phyloP scores from a whole-genome alignment of 345 rosid genomes.

The Lepidium didymum region DNA sequence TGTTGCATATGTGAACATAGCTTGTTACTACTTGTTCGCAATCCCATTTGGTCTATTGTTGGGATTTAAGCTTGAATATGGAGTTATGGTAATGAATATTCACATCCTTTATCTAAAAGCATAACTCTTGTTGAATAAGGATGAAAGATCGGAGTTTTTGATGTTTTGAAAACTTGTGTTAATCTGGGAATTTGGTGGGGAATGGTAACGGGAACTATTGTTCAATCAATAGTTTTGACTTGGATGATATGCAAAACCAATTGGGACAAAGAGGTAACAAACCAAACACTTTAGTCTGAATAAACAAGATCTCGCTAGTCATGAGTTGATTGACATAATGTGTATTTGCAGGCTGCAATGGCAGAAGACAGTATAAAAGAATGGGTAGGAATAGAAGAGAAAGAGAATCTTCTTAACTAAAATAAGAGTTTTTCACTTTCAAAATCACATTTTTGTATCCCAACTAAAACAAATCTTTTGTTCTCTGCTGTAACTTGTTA shows the following conservation, averaged over 20 bases:
- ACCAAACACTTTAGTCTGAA: not conserved
- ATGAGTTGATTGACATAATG: not conserved
- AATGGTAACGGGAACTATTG: conserved; percentile 62
- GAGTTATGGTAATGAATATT: conserved; percentile 44
- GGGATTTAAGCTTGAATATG: conserved; percentile 56
- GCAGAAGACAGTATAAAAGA: conserved; percentile 58
- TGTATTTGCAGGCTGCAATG: conserved; percentile 47
- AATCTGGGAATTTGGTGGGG: conserved; percentile 76
- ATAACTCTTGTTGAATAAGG: too few relatives aligned
- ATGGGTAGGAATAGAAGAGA: conserved; percentile 52
- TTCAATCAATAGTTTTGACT: conserved; percentile 50
- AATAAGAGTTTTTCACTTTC: not conserved
- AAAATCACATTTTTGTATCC: not conserved
- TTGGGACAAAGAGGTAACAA: conserved; percentile 57
- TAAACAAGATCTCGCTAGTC: not conserved
- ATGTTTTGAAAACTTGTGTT: not conserved
- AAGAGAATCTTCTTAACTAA: conserved; percentile 19
- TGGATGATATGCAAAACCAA: conserved; percentile 38
- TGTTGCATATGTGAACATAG: conserved; percentile 65
- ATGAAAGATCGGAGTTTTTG: not conserved
- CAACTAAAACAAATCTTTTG: not conserved
- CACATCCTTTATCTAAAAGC: not conserved
- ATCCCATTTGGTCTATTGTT: conserved; percentile 62
- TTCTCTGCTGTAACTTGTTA: not conserved
- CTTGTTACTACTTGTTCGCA: conserved; percentile 64